Evolutionary conservation across 164 flowering plant species (phyloP), one percentile per base, ranked within the genome.

Genomic region (Magnolia kwangsiensis): DNA sequence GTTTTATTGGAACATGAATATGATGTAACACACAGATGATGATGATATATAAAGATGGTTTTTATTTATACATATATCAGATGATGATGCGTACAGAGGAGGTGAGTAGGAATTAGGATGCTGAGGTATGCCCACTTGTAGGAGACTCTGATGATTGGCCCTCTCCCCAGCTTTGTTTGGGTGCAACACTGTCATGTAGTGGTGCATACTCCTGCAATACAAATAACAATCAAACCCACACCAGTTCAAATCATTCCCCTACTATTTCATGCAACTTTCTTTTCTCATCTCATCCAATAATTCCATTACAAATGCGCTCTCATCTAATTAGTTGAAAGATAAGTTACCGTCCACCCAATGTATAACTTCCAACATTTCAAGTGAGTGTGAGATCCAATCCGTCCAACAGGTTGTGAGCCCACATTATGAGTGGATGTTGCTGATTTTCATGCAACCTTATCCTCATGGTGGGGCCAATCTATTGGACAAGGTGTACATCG

Each of bases 71-170:
- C 65, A 13, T n/a, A 0, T 7, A 1, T 63, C 9, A 63, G 19
- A 37, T 63, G n/a, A 63, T 18, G 9, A 37, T 37, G 21, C 18
- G 65, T 63, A 63, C 63, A 59, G 18, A 59, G 63, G 18, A 59
- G 20, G n/a, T 37, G 45, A n/a, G 21, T 63, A 63, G 3, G 21
- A 63, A 18, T 63, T 63, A 63, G 21, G 21, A 63, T 18, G 65
- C n/a, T 18, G 23, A 63, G 9, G 65, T 63, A 63, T 18, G 75
- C 69, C 82, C 85, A 83, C 84, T 81, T 78, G 77, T 45, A 37
- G 83, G 75, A 80, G 87, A 31, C 81, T 81, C 82, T 74, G 71
- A 78, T 78, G 20, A 49, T 64, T 64, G 76, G 23, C 63, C 76
- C 55, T 49, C 18, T 23, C 20, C 58, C 69, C 76, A 74, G 69